phyloP scores from a whole-genome alignment of 139 green algal species.

The Dunaliella primolecta region DNA sequence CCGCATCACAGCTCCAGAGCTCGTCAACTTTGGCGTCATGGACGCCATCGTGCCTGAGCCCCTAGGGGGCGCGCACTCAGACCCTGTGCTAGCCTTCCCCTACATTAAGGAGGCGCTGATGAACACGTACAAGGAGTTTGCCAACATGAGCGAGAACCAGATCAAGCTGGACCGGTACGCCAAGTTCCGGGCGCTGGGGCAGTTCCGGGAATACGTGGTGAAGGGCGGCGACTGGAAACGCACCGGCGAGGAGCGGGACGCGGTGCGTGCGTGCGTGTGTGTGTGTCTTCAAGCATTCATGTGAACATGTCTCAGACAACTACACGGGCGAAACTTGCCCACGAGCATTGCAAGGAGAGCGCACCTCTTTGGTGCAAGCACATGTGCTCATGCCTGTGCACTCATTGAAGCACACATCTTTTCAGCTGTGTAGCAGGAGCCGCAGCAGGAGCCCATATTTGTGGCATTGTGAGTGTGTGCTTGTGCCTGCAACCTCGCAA shows the following conservation, averaged over 20 bases:
- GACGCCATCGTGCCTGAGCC: slow-evolving; percentile 89
- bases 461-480: no score
- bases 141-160: slow-evolving; percentile 64
- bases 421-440: no score
- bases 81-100: slow-evolving; percentile 85
- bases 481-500: no score
- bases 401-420: no score
- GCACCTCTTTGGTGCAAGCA: no score
- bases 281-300: background rate
- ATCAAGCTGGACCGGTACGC: slow-evolving; percentile 83
- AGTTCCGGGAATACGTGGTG: slow-evolving; percentile 77
- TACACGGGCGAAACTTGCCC: no score
- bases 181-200: slow-evolving; percentile 82
- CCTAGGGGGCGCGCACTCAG: slow-evolving; percentile 82
- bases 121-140: slow-evolving; percentile 55
- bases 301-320: background rate
- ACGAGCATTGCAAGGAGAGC: no score
- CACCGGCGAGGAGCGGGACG: slow-evolving; percentile 44
- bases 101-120: slow-evolving; percentile 79
- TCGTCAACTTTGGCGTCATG: slow-evolving; percentile 84
- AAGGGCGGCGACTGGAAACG: slow-evolving; percentile 61
- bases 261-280: slow-evolving; percentile 20
- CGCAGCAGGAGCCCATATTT: no score
- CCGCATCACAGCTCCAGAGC: slow-evolving; percentile 83
- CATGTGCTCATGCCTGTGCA: no score